Conservation (phyloP, 805 yeast species). For the Debaryomyces maramus region DNA sequence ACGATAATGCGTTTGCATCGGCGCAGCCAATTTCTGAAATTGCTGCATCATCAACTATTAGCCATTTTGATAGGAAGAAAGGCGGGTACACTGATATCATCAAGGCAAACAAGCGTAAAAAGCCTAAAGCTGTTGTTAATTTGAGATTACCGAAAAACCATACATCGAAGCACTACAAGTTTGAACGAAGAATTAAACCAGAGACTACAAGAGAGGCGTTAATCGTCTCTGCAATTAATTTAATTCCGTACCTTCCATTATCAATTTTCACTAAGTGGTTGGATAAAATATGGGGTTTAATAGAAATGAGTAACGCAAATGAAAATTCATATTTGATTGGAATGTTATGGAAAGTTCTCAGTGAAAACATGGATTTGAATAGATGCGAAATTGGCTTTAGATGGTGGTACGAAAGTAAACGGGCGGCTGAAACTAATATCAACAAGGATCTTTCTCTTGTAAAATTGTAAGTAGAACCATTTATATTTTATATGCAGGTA, state of each 20-base stretch:
- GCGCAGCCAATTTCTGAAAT: conserved; percentile 42
- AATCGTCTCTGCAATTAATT: conserved; percentile 45
- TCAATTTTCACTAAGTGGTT: conserved; percentile 48
- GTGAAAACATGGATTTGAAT: conserved; percentile 59
- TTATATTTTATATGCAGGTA: conserved; percentile 1
- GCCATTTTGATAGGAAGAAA: conserved; percentile 23
- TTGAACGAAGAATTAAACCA: conserved; percentile 27
- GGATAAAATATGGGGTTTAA: conserved; percentile 38
- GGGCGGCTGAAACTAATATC: conserved; percentile 3
- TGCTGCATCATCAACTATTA: conserved; percentile 35
- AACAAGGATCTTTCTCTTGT: not conserved
- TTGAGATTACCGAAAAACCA: conserved; percentile 14
- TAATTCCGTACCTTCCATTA: conserved; percentile 54
- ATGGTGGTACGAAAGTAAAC: conserved; percentile 60
- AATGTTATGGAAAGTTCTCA: conserved; percentile 52
- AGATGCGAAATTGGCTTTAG: conserved; percentile 53
- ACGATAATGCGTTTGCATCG: conserved; percentile 22
- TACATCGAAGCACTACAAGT: conserved; percentile 16
- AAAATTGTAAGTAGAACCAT: not conserved
- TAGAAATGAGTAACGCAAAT: conserved; percentile 27
- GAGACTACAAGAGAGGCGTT: conserved; percentile 51
- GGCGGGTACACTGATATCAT: conserved; percentile 21
- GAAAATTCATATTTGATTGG: conserved; percentile 43
- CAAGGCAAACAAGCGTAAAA: conserved; percentile 29
- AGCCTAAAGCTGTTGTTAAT: conserved; percentile 30